Conservation (phyloP, 83 land plant species). For the Isoetes engelmannii region DNA sequence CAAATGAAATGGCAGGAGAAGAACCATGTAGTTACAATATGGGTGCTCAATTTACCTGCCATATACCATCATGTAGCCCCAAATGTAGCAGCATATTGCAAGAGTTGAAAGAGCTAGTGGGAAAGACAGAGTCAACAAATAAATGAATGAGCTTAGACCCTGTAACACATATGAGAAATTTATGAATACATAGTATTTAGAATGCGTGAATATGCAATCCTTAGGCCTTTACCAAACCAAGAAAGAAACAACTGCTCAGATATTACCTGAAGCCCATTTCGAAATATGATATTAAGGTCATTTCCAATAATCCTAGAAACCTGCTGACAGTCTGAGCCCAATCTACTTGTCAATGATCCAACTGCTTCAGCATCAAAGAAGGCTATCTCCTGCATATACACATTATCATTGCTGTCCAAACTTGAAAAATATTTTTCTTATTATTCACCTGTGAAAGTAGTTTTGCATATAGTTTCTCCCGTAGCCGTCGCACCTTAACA, state of each 20-base stretch:
- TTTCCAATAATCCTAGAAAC: conserved; percentile 82
- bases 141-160: conserved; percentile 82
- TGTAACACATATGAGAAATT: conserved; percentile 12
- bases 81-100: conserved; percentile 49
- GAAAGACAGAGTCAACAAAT: conserved; percentile 66
- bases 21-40: not conserved
- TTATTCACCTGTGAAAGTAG: conserved; percentile 61
- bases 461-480: conserved; percentile 58
- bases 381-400: conserved; percentile 64
- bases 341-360: conserved; percentile 81
- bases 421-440: not conserved
- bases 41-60: conserved; percentile 46
- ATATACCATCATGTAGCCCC: conserved; percentile 43
- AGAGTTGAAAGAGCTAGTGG: conserved; percentile 66
- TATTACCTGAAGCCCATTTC: conserved; percentile 71
- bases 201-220: too few relatives aligned
- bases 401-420: not conserved
- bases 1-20: too few relatives aligned
- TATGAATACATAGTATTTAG: too few relatives aligned
- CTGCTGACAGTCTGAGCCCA: conserved; percentile 90
- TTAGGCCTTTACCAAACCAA: too few relatives aligned
- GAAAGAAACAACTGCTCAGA: not conserved
- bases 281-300: conserved; percentile 67
- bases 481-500: conserved; percentile 68
- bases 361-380: conserved; percentile 80